phyloP scores from a whole-genome alignment of 2,329 filamentous ascomycete species.

The Ophiostoma pallidulum region DNA sequence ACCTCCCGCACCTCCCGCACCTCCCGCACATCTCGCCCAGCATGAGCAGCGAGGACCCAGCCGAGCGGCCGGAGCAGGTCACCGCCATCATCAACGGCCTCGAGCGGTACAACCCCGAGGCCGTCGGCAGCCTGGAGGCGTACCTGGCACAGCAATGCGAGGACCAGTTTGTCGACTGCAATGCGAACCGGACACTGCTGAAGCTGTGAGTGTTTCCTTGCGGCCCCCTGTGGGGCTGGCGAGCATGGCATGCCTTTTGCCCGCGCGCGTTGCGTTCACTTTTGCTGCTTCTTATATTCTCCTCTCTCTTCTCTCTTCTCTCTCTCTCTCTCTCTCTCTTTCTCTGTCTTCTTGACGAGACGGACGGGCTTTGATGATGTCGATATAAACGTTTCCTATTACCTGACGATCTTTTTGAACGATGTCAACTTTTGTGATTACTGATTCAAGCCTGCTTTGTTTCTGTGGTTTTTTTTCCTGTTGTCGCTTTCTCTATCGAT shows the following conservation, averaged over 20 bases:
- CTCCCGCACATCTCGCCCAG: constrained; percentile 24
- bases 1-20: not conserved
- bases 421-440: constrained; percentile 54
- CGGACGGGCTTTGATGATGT: constrained; percentile 54
- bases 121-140: constrained; percentile 83
- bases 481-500: too few species aligned
- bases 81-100: constrained; percentile 91
- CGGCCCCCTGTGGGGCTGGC: too few species aligned
- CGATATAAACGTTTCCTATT: constrained; percentile 98
- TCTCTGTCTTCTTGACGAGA: constrained; percentile 11
- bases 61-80: constrained; percentile 86
- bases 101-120: constrained; percentile 97
- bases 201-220: constrained; percentile 94
- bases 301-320: too few species aligned
- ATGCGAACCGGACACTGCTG: constrained; percentile 88
- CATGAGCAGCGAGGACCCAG: constrained; percentile 73
- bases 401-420: constrained; percentile 61
- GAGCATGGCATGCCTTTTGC: too few species aligned
- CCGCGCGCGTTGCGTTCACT: not conserved
- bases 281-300: not conserved
- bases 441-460: constrained; percentile 47
- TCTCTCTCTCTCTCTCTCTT: not conserved
- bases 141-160: constrained; percentile 95
- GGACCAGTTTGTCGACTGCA: constrained; percentile 86
- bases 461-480: constrained; percentile 12